Evolutionary conservation across 2,329 filamentous ascomycete species (phyloP).

Genomic region (Thielaviopsis ethacetica): DNA sequence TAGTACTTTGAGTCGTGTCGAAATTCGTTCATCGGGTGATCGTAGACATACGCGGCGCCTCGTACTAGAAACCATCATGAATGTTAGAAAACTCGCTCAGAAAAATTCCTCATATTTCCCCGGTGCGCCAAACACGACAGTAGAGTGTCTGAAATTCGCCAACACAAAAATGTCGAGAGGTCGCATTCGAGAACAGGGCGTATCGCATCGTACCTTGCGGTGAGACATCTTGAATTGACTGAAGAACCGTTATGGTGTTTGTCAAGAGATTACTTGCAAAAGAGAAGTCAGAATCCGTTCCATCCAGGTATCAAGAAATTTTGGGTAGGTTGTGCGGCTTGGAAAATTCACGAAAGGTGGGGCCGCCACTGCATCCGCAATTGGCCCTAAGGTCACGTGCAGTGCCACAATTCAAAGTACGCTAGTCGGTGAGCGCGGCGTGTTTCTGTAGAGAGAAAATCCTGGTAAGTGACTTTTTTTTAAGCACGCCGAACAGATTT

Average conservation of each 20-base stretch:
- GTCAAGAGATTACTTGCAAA: conserved; percentile 8
- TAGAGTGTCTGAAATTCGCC: not conserved
- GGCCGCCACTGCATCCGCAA: not conserved
- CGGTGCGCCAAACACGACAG: not conserved
- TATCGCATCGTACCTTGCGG: conserved; percentile 13
- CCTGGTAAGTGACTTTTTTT: too few relatives aligned
- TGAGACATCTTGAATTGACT: conserved; percentile 14
- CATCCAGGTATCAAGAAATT: conserved; percentile 9
- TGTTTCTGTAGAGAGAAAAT: too few relatives aligned
- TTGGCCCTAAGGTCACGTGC: conserved; percentile 10
- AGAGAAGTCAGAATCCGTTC: conserved; percentile 3
- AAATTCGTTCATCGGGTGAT: not conserved
- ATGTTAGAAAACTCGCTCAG: conserved; percentile 5
- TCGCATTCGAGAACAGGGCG: not conserved
- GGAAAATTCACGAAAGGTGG: conserved; percentile 7
- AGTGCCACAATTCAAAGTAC: not conserved
- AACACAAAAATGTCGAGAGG: not conserved
- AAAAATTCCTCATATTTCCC: not conserved
- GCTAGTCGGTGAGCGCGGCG: not conserved
- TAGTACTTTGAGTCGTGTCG: conserved; percentile 1
- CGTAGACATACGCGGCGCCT: conserved; percentile 60
- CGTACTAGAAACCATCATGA: conserved; percentile 25
- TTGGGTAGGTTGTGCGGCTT: conserved; percentile 4
- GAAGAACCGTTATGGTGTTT: conserved; percentile 11
- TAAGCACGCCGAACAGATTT: too few relatives aligned